Evolutionary conservation across 306 rosid species (phyloP).

Genomic region (Alnus rubra): DNA sequence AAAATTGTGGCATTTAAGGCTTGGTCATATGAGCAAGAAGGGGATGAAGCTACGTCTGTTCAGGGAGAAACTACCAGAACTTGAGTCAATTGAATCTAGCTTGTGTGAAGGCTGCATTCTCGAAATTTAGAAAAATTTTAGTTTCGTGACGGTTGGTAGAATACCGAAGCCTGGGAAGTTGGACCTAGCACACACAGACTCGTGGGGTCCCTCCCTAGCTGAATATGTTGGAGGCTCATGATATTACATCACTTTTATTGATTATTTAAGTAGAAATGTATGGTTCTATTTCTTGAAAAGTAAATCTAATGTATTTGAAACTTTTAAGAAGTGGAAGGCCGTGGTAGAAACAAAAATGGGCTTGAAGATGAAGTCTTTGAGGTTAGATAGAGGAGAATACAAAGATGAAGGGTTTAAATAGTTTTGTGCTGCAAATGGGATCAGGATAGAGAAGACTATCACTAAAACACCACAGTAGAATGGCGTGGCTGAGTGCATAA

Average conservation of each 20-base stretch:
- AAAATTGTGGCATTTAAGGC: not conserved
- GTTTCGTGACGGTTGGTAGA: not conserved
- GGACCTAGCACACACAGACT: no score
- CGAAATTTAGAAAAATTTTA: no score
- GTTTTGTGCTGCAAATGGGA: not conserved
- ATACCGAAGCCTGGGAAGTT: not conserved
- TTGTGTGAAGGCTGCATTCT: not conserved
- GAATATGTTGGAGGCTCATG: not conserved
- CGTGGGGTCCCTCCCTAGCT: not conserved
- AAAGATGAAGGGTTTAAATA: not conserved
- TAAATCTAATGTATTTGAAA: no score
- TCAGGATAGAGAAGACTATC: not conserved
- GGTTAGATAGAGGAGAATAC: not conserved
- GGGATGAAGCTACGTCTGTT: not conserved
- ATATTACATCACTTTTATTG: no score
- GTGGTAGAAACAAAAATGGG: no score
- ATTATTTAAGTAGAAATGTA: no score
- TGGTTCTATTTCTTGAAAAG: not conserved
- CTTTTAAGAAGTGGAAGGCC: no score
- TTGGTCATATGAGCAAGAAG: slow-evolving; percentile 11
- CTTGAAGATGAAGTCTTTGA: no score
- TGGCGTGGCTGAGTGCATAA: no score
- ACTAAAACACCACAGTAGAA: no score
- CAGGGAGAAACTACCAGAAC: not conserved
- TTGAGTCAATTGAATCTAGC: not conserved